phyloP scores from a whole-genome alignment of 2,329 filamentous ascomycete genomes.

The Lomentospora prolificans region DNA sequence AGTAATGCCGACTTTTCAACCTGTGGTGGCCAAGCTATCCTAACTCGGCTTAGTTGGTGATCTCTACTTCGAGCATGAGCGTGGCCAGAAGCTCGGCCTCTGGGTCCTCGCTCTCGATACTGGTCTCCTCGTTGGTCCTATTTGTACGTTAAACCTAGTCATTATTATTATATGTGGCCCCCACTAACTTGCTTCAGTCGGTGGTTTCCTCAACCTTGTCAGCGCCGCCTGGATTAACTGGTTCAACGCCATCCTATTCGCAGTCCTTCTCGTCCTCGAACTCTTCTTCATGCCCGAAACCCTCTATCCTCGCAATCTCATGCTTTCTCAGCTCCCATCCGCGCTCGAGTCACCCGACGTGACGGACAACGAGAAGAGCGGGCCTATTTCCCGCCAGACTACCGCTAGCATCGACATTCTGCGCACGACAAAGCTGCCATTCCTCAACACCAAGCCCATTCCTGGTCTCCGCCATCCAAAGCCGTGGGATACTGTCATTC shows the following conservation, averaged over 20 bases:
- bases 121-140: constrained; percentile 34
- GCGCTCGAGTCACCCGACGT: constrained; percentile 5
- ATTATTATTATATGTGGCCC: no score
- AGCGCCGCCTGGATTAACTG: constrained; percentile 43
- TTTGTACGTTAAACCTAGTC: constrained; percentile 7
- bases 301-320: constrained; percentile 41
- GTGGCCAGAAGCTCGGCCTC: constrained; percentile 43
- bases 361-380: constrained; percentile 10
- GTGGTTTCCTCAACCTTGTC: constrained; percentile 39
- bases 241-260: constrained; percentile 44
- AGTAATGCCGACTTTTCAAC: background rate
- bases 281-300: constrained; percentile 44
- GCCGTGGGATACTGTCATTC: constrained; percentile 31
- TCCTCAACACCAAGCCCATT: constrained; percentile 33
- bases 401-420: constrained; percentile 15
- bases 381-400: constrained; percentile 7
- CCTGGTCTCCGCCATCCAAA: constrained; percentile 42
- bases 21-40: background rate
- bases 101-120: constrained; percentile 48
- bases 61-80: constrained; percentile 46
- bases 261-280: constrained; percentile 33
- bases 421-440: constrained; percentile 31
- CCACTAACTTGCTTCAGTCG: constrained; percentile 22
- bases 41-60: constrained; percentile 27
- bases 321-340: constrained; percentile 23